Evolutionary conservation across 345 rosid species (phyloP), one percentile per base, ranked within the genome.

Genomic region (Lumnitzera littorea): DNA sequence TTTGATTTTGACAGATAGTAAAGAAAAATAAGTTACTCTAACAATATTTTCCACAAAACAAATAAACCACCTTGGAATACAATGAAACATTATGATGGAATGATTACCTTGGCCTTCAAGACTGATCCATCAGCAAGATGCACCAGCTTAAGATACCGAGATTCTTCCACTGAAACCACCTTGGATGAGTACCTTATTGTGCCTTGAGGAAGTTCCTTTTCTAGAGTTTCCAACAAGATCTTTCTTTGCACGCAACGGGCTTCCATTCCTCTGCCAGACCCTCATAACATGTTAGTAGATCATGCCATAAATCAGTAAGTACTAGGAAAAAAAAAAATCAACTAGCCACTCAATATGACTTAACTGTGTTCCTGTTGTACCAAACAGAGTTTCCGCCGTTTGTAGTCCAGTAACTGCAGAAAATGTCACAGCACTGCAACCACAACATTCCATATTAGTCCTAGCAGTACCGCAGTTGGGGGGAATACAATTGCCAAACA

Each of bases 131-230:
- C 82, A 46, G 70, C 79, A 70, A 83, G 85, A 76, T 78, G 76
- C 29, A 81, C 57, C 61, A 76, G 46, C 71, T 80, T 84, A 23
- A 66, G 74, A 70, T 15, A 50, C 23, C 79, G 80, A 20, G 76
- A 80, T 59, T 80, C 66, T 62, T 84, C 80, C 17, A 84, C 62
- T 13, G 78, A 79, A 63, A 75, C 88, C 54, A 84, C 69, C 72
- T 77, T 84, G 41, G 86, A 78, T 23, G 88, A 80, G 74, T 71
- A 84, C 66, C 77, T 76, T 15, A 87, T 71, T 64, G 88, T 84
- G 58, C 69, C 82, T 27, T 24, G 17, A 16, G 90, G 94, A 11
- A 87, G 76, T 36, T 80, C 84, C 41, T 16, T 66, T 15, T 59
- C 80, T 29, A 82, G 73, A 47, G 81, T 61, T 68, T 87, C 88